Base-by-base conservation (phyloP, 2,329 filamentous ascomycete genomes). In the Fusarium heterosporum region DNA sequence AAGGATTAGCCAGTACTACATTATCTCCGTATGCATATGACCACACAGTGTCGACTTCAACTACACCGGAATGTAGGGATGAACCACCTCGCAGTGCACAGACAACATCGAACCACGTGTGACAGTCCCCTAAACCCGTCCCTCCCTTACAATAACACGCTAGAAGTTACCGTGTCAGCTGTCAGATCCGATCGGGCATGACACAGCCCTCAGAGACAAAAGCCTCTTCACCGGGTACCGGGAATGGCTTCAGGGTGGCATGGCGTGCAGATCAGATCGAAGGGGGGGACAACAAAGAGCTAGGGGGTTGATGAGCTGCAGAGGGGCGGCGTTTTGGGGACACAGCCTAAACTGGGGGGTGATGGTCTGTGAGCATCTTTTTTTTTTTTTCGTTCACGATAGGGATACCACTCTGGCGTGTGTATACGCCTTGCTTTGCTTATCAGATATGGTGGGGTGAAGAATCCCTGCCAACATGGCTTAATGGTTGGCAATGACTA, bases 331-430 rank as follows among this genome's bases (percentile, higher is more conserved):
- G 40, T 6, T 59, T 48, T 30, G 36, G 64, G 64, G 48, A 16
- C 39, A 30, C 45, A 34, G 43, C 26, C 28, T 64, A 64, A 42
- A 38, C 58, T 16, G 22, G 22, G 45, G 36, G 51, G 55, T 41
- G 30, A 29, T 32, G 48, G 62, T 32, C 38, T 17, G 51, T 54
- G 38, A 52, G 45, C 12, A 40, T 19, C 8, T 34, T 14, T 14
- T 16, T 8, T 36, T 36, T 36, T 36, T 36, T 36, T 3, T 34
- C 34, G 22, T 22, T 49, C 47, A 48, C 22, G 54, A 67, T 59
- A 64, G 53, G 39, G 49, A 63, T 41, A 58, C 61, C 53, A 63
- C 50, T 56, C 63, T 63, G 57, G 59, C 59, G 59, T 62, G 59
- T 61, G 34, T 48, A 56, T 39, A 62, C 57, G 32, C 57, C 57